Conservation (phyloP, 75 land plant species). For the Cryptomeria japonica region DNA sequence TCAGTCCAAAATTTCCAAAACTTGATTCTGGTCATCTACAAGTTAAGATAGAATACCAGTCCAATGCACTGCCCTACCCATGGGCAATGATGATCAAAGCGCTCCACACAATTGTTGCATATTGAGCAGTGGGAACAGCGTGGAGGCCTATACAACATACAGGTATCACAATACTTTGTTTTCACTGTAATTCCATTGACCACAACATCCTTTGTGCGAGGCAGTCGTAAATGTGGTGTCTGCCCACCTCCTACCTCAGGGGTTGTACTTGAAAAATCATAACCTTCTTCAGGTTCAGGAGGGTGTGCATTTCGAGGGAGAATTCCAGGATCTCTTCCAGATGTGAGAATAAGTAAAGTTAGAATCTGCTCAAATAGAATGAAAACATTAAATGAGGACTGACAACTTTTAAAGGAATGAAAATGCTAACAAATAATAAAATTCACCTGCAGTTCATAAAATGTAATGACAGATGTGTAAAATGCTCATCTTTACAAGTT, state of each 20-base stretch:
- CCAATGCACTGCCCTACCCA: slow-evolving; percentile 92
- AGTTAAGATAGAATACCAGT: slow-evolving; percentile 33
- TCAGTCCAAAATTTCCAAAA: neutral
- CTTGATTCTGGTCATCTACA: neutral
- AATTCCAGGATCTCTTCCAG: slow-evolving; percentile 93
- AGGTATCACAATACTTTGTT: slow-evolving; percentile 92
- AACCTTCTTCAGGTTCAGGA: slow-evolving; percentile 68
- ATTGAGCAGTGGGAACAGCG: slow-evolving; percentile 83
- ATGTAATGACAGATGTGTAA: neutral
- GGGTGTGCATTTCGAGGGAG: slow-evolving; percentile 78
- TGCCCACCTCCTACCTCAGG: slow-evolving; percentile 55
- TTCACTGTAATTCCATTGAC: slow-evolving; percentile 76
- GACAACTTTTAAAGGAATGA: neutral
- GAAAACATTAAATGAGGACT: neutral
- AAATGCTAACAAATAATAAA: neutral
- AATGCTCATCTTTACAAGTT: neutral
- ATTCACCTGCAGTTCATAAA: neutral
- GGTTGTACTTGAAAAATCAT: slow-evolving; percentile 30
- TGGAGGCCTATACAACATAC: slow-evolving; percentile 92
- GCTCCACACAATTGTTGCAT: slow-evolving; percentile 77
- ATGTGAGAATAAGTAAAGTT: slow-evolving; percentile 65
- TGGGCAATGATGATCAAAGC: slow-evolving; percentile 83
- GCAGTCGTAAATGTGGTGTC: slow-evolving; percentile 63
- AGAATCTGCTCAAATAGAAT: slow-evolving; percentile 40
- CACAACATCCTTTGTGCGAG: slow-evolving; percentile 78